Evolutionary conservation across 2,329 filamentous ascomycete genomes (phyloP).

Genomic region (Ophiocordyceps australis): DNA sequence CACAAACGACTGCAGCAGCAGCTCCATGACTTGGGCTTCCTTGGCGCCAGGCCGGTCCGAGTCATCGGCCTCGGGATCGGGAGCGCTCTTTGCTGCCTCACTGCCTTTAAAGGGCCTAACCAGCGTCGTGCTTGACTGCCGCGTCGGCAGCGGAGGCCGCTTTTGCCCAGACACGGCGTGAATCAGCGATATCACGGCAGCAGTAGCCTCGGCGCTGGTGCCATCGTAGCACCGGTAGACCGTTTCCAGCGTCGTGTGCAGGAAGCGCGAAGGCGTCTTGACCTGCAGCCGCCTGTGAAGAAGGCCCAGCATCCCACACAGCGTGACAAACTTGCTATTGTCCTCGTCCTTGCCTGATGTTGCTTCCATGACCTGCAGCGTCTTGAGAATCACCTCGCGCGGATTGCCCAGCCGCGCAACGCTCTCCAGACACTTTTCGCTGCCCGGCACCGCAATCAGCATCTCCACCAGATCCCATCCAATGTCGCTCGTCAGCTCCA

Average conservation of each 20-base stretch:
- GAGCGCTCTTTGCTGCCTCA: conserved; percentile 34
- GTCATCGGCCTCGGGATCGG: conserved; percentile 37
- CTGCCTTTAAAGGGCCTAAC: conserved; percentile 36
- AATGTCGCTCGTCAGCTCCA: conserved; percentile 53
- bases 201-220: conserved; percentile 47
- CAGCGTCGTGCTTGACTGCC: conserved; percentile 37
- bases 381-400: conserved; percentile 64
- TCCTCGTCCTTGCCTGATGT: conserved; percentile 11
- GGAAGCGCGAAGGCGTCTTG: conserved; percentile 59
- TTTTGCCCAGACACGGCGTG: conserved; percentile 50
- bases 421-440: conserved; percentile 53
- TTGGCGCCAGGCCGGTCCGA: conserved; percentile 20
- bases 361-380: conserved; percentile 53
- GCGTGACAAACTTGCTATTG: conserved; percentile 34
- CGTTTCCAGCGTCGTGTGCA: conserved; percentile 59
- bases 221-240: conserved; percentile 48
- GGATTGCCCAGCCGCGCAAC: conserved; percentile 66
- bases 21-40: conserved; percentile 43
- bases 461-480: conserved; percentile 73
- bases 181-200: conserved; percentile 51
- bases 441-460: conserved; percentile 47
- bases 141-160: conserved; percentile 40
- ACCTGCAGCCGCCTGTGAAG: conserved; percentile 60
- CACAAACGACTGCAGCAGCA: conserved; percentile 58
- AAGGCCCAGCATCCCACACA: conserved; percentile 55